A percentile compares a stretch with the other conserved stretches of the same genome.
These are phyloP conservation scores for Exophiala spinifera DNA, from an alignment of 2,329 filamentous ascomycete species.

Conservation along the genomic window DNA sequence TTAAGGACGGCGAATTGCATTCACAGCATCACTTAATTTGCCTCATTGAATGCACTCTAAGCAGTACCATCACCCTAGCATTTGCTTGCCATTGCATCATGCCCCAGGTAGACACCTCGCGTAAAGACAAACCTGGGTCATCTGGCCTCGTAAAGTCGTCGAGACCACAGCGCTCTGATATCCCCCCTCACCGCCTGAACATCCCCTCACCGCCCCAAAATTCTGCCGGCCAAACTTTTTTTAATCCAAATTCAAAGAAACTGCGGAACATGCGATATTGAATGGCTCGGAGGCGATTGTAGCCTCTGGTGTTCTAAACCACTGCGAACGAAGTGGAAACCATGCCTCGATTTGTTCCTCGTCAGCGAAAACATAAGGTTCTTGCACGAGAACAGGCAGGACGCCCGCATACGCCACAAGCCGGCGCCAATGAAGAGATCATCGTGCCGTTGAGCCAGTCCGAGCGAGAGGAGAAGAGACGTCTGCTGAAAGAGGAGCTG, in stretches of 20 bases:
- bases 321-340: conserved; percentile 4
- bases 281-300: neutral
- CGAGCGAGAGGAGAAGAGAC: conserved; percentile 54
- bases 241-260: neutral
- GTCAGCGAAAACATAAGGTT: conserved; percentile 58
- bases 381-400: conserved; percentile 33
- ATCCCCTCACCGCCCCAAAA: conserved; percentile 10
- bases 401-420: conserved; percentile 2
- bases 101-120: neutral
- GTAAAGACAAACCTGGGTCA: no score
- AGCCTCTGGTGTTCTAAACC: neutral
- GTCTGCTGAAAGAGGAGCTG: conserved; percentile 53
- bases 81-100: neutral
- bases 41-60: neutral
- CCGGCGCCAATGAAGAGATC: conserved; percentile 16
- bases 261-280: neutral
- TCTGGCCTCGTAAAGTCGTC: no score
- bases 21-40: no score
- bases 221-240: conserved; percentile 15
- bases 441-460: conserved; percentile 39
- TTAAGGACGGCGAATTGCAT: no score
- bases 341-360: conserved; percentile 52
- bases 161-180: no score
- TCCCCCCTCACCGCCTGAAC: neutral
- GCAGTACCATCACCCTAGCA: neutral